Base-by-base conservation (phyloP, 768 basidiomycete species). In the Dictyophora rubrovolvata region DNA sequence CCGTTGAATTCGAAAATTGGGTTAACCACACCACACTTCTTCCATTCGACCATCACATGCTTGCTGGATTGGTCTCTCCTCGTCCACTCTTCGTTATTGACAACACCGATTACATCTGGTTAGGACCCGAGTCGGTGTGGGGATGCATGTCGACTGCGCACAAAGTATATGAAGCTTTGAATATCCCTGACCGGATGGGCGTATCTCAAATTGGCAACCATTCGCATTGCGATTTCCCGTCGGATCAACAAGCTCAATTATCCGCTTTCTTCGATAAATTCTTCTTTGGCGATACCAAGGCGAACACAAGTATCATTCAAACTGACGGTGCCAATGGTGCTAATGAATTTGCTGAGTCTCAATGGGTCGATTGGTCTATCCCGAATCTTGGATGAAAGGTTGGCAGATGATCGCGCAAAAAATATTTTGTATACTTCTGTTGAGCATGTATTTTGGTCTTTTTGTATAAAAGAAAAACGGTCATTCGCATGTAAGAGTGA, bases 1-100 rank as follows among this genome's bases (percentile, higher is more conserved):
- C 78, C 28, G 69, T 74, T 17, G 66, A 65, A 54, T 82, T 82
- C 69, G 69, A 75, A 56, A 69, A 71, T 56, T 82, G 73, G 68
- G 76, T 76, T 7, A 75, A 73, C 67, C 67, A 70, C 47, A 70
- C 82, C 33, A 67, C 68, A 64, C 65, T 63, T 55, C 76, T 84
- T n/a, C 80, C 81, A 11, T 76, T 76, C 68, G 82, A 84, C 69
- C 82, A 84, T 69, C 81, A 84, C 66, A 57, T 77, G 65, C 79
- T 83, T 62, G 73, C 78, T 7, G 81, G 72, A 0, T 66, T 84
- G 56, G 73, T 84, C 58, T 81, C 81, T 12, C 82, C 82, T 17
- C 79, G 82, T 49, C 74, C 70, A 1, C 63, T 84, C 48, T 70
- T 81, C 59, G 69, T 77, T 59, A 79, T 78, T 63, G 81, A 82